Percentiles rank a stretch among this genome's conserved stretches.
phyloP scores from a whole-genome alignment of 2,329 filamentous ascomycete species.

The Epicoccum sorghinum region DNA sequence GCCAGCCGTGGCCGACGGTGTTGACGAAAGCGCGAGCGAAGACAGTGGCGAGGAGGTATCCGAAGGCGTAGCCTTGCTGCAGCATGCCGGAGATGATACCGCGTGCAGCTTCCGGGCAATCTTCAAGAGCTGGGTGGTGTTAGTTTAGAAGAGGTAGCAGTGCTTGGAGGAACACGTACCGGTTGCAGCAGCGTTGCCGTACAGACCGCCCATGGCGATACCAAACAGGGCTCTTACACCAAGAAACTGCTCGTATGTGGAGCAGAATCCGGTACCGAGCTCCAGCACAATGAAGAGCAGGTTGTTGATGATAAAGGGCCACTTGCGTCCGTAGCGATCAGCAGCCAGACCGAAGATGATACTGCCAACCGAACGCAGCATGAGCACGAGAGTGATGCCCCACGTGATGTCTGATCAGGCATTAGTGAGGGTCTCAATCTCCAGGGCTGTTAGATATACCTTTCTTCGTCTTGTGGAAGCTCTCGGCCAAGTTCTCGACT shows the following conservation, averaged over 20 bases:
- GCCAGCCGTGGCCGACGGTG: slow-evolving; percentile 80
- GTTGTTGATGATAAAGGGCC: slow-evolving; percentile 65
- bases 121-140: slow-evolving; percentile 58
- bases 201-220: slow-evolving; percentile 69
- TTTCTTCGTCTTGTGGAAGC: slow-evolving; percentile 60
- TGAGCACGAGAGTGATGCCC: slow-evolving; percentile 58
- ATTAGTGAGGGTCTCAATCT: background rate
- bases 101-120: slow-evolving; percentile 63
- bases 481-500: slow-evolving; percentile 58
- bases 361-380: slow-evolving; percentile 66
- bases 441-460: background rate
- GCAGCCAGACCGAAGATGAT: slow-evolving; percentile 62
- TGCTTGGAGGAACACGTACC: slow-evolving; percentile 19
- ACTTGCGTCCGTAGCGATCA: slow-evolving; percentile 63
- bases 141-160: background rate
- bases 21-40: slow-evolving; percentile 68
- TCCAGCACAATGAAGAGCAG: slow-evolving; percentile 66
- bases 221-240: slow-evolving; percentile 66
- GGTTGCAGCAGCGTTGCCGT: slow-evolving; percentile 67
- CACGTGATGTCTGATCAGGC: slow-evolving; percentile 60
- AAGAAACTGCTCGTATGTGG: slow-evolving; percentile 64
- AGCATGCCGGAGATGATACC: slow-evolving; percentile 67
- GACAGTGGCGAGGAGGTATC: slow-evolving; percentile 66
- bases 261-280: slow-evolving; percentile 64
- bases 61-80: slow-evolving; percentile 69